phyloP scores from a whole-genome alignment of 768 basidiomycete species.

The Lentinula detonsa region DNA sequence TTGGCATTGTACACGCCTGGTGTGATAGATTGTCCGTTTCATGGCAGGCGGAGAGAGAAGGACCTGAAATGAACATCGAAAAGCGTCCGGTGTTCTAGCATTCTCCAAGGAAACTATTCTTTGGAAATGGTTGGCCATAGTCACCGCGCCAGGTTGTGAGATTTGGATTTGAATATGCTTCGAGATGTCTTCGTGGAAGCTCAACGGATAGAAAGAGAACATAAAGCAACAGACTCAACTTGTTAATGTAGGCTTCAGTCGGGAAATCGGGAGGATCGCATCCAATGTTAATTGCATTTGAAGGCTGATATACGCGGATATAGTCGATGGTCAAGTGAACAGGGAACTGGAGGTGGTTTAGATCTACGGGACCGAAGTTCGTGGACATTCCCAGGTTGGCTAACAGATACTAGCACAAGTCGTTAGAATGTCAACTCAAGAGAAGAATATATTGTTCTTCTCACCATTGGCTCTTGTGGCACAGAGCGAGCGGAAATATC shows the following conservation, averaged over 20 bases:
- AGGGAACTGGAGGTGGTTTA: conserved; percentile 44
- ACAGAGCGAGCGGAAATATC: conserved; percentile 56
- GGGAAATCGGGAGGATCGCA: conserved; percentile 59
- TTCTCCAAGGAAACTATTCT: conserved; percentile 34
- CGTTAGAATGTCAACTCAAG: neutral
- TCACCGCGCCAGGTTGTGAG: conserved; percentile 35
- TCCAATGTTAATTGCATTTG: conserved; percentile 47
- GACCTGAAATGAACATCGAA: neutral
- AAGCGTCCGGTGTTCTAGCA: conserved; percentile 7
- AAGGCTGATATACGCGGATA: conserved; percentile 66
- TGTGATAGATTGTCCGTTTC: neutral
- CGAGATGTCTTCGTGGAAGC: conserved; percentile 37
- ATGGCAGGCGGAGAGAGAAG: neutral
- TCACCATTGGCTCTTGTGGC: conserved; percentile 68
- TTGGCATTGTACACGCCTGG: neutral
- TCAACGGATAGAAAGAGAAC: conserved; percentile 17
- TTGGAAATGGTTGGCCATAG: conserved; percentile 47
- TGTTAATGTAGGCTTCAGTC: conserved; percentile 57
- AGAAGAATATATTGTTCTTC: conserved; percentile 12
- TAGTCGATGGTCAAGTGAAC: conserved; percentile 53
- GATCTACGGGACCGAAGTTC: conserved; percentile 51
- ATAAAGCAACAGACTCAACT: conserved; percentile 23
- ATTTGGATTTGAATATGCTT: conserved; percentile 61
- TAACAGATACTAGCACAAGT: conserved; percentile 50
- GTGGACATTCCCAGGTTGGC: conserved; percentile 53